phyloP scores from a whole-genome alignment of 2,329 filamentous ascomycete species.

The Penicillium sumatraense region DNA sequence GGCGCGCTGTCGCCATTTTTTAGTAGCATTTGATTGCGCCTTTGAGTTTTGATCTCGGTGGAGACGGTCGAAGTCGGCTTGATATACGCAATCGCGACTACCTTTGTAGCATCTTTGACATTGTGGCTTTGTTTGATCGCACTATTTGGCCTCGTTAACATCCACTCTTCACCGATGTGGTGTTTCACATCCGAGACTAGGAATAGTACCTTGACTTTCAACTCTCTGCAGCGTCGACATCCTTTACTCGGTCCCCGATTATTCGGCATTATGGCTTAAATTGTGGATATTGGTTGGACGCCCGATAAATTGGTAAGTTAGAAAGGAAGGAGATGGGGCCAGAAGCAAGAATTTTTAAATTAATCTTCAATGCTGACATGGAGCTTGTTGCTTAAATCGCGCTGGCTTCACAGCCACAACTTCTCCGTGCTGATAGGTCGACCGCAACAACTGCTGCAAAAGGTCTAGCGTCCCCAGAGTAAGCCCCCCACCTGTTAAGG shows the following conservation, averaged over 20 bases:
- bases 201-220: conserved; percentile 15
- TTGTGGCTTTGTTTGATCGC: conserved; percentile 6
- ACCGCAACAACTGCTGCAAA: conserved; percentile 11
- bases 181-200: background rate
- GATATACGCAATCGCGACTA: conserved; percentile 10
- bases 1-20: conserved; percentile 18
- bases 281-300: background rate
- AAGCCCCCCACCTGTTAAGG: background rate
- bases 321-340: background rate
- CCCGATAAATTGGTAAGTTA: background rate
- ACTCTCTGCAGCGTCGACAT: conserved; percentile 12
- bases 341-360: background rate
- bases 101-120: conserved; percentile 12
- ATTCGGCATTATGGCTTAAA: conserved; percentile 4
- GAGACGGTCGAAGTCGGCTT: conserved; percentile 9
- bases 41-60: conserved; percentile 15
- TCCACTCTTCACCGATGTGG: background rate
- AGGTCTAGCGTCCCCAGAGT: background rate
- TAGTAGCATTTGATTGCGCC: conserved; percentile 8
- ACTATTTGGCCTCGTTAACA: conserved; percentile 6
- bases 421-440: background rate
- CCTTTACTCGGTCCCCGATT: conserved; percentile 15
- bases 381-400: background rate
- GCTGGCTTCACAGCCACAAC: background rate
- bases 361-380: background rate